These are phyloP conservation scores for Trichoderma sp. DNA, from an alignment of 2,329 filamentous ascomycete species.

Conservation along the genomic window DNA sequence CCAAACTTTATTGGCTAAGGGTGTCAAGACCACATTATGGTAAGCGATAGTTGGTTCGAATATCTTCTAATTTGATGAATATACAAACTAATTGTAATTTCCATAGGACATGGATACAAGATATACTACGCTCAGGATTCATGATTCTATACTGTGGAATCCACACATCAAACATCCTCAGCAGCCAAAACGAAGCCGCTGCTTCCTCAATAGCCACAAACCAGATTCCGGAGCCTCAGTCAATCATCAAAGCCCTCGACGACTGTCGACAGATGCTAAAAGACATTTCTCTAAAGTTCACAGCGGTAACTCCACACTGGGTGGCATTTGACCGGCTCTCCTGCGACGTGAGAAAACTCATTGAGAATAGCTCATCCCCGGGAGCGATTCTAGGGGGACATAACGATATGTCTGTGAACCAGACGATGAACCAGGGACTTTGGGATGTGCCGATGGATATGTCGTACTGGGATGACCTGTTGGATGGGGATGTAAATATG, in stretches of 20 bases:
- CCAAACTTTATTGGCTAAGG: conserved; percentile 3
- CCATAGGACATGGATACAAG: conserved; percentile 14
- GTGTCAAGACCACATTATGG: conserved; percentile 14
- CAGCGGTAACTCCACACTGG: conserved; percentile 14
- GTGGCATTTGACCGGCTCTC: conserved; percentile 15
- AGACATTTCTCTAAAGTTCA: conserved; percentile 10
- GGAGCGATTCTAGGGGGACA: background rate
- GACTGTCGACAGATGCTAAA: conserved; percentile 17
- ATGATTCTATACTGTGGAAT: conserved; percentile 20
- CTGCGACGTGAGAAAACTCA: conserved; percentile 7
- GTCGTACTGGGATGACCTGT: conserved; percentile 14
- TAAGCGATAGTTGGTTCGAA: background rate
- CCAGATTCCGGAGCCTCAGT: background rate
- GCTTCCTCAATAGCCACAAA: background rate
- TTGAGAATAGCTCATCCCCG: background rate
- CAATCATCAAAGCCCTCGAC: conserved; percentile 13
- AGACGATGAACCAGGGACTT: background rate
- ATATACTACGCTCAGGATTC: conserved; percentile 14
- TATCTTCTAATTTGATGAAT: too few species aligned
- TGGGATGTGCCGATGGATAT: conserved; percentile 20
- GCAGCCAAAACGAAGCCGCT: background rate
- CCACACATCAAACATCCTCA: conserved; percentile 19
- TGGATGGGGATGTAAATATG: conserved; percentile 16
- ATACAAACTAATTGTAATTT: background rate
- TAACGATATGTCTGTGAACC: background rate